A percentile compares a stretch with the other conserved stretches of the same genome.
Evolutionary conservation across 2,329 filamentous ascomycete genomes (phyloP).

Genomic region (Corniculantispora saksenae): DNA sequence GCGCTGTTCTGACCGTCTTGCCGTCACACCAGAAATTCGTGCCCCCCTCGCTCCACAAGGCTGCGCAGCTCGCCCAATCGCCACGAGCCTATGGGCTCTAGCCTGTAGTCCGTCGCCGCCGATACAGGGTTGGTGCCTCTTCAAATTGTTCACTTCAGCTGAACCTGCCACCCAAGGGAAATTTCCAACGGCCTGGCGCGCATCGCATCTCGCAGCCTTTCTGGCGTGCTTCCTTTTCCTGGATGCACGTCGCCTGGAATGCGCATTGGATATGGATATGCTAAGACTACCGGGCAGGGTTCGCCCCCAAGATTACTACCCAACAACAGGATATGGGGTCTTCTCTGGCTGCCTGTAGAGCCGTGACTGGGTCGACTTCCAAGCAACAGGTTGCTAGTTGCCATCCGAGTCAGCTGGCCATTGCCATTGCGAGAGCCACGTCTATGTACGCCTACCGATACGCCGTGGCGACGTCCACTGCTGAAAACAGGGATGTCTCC

Average conservation of each 20-base stretch:
- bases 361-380: background rate
- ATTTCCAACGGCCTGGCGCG: slow-evolving; percentile 11
- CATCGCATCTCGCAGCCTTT: background rate
- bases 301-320: slow-evolving; percentile 10
- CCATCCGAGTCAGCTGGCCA: slow-evolving; percentile 11
- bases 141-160: slow-evolving; percentile 18
- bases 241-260: background rate
- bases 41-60: slow-evolving; percentile 15
- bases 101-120: slow-evolving; percentile 4
- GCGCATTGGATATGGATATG: background rate
- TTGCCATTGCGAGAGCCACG: slow-evolving; percentile 6
- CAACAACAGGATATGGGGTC: slow-evolving; percentile 1
- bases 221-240: background rate
- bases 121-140: slow-evolving; percentile 10
- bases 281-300: background rate
- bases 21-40: background rate
- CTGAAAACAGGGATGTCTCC: slow-evolving; percentile 20
- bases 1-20: background rate
- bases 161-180: slow-evolving; percentile 10
- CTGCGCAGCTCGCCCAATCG: slow-evolving; percentile 6
- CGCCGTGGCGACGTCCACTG: slow-evolving; percentile 5
- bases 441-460: background rate
- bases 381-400: background rate
- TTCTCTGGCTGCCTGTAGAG: background rate
- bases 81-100: background rate